These are phyloP conservation scores for Lumnitzera racemosa DNA, from an alignment of 345 rosid species.

Conservation along the genomic window DNA sequence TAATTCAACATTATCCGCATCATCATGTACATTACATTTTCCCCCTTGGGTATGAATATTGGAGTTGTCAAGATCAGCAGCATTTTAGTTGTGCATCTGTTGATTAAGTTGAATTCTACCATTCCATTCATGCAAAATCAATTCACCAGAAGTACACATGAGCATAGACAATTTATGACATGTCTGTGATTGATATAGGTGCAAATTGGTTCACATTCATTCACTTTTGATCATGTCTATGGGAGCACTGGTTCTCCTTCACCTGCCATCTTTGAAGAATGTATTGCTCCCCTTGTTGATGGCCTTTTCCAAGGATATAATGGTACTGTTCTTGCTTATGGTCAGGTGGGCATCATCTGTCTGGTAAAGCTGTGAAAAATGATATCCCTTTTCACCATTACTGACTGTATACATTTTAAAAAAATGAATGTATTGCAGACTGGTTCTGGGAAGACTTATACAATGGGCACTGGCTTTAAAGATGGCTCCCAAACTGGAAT, in stretches of 20 bases:
- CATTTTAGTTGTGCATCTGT: too few species aligned
- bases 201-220: constrained; percentile 91
- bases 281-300: constrained; percentile 78
- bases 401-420: constrained; percentile 7
- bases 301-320: constrained; percentile 99
- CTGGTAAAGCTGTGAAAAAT: not conserved
- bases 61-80: too few species aligned
- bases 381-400: constrained; percentile 1
- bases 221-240: constrained; percentile 96
- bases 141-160: not conserved
- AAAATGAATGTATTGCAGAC: constrained; percentile 41
- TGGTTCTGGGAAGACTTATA: constrained; percentile 97
- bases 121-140: too few species aligned
- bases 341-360: constrained; percentile 55
- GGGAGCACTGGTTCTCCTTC: constrained; percentile 82
- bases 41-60: too few species aligned
- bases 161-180: not conserved
- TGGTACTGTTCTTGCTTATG: constrained; percentile 98
- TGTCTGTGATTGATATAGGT: constrained; percentile 38
- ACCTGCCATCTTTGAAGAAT: constrained; percentile 84
- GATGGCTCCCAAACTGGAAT: constrained; percentile 76
- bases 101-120: too few species aligned
- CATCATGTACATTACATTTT: too few species aligned
- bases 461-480: constrained; percentile 95
- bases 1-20: too few species aligned